These are phyloP conservation scores for Geotrichum candidum DNA, from an alignment of 1,139 yeast genomes.

Conservation along the genomic window DNA sequence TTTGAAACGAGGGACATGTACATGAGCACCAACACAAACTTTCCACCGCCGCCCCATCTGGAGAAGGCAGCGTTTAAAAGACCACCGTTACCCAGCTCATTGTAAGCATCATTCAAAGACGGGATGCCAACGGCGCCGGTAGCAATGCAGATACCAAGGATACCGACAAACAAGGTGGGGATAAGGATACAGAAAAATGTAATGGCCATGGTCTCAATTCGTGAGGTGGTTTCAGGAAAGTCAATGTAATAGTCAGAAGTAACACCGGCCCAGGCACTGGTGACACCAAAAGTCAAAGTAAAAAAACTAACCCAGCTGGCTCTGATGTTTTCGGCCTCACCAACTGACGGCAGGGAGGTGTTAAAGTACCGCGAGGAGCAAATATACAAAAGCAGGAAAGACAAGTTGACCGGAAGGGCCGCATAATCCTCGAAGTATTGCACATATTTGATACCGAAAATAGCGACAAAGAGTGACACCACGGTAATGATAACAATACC, in stretches of 20 bases:
- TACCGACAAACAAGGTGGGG: constrained; percentile 76
- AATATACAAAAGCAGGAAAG: constrained; percentile 65
- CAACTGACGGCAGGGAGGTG: constrained; percentile 39
- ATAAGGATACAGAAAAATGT: constrained; percentile 65
- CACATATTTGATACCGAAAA: constrained; percentile 70
- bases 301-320: constrained; percentile 75
- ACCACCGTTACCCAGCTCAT: constrained; percentile 69
- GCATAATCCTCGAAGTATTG: constrained; percentile 61
- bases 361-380: constrained; percentile 53
- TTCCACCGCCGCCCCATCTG: constrained; percentile 77
- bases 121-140: constrained; percentile 57
- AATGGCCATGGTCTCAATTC: constrained; percentile 48
- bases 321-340: constrained; percentile 42
- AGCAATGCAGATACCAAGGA: constrained; percentile 65
- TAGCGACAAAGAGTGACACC: constrained; percentile 58
- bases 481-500: constrained; percentile 69
- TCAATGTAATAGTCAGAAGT: constrained; percentile 81
- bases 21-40: constrained; percentile 61
- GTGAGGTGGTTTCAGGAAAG: constrained; percentile 69
- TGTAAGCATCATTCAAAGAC: constrained; percentile 55
- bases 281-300: constrained; percentile 68
- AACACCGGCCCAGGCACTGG: constrained; percentile 87
- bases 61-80: constrained; percentile 59
- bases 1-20: constrained; percentile 73
- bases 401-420: constrained; percentile 62